Evolutionary conservation across 257 asterid species (phyloP).

Genomic region (Solanum dulcamara): DNA sequence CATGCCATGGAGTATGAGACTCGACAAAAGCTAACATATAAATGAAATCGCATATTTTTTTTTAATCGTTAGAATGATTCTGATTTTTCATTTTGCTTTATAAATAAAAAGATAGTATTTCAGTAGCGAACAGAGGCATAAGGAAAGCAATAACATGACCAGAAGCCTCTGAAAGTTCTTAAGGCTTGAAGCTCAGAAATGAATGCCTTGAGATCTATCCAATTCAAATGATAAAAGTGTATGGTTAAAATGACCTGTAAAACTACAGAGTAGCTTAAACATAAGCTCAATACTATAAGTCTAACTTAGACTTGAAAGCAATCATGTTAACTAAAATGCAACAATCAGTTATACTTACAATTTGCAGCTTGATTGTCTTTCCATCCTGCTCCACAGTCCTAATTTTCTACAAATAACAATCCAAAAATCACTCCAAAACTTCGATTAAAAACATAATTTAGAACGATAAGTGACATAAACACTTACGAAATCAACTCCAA

Average conservation of each 20-base stretch:
- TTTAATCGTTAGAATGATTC: not conserved
- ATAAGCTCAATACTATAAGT: not conserved
- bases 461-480: not conserved
- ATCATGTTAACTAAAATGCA: not conserved
- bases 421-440: not conserved
- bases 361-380: conserved; percentile 92
- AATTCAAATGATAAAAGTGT: not conserved
- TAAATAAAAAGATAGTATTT: not conserved
- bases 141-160: not conserved
- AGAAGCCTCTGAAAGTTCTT: not conserved
- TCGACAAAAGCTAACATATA: not conserved
- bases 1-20: not conserved
- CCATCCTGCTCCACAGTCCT: conserved; percentile 93
- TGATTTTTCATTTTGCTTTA: not conserved
- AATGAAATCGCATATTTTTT: not conserved
- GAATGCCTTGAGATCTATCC: not conserved
- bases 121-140: not conserved
- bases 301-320: not conserved
- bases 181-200: not conserved
- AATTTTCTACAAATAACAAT: conserved; percentile 55
- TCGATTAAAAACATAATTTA: not conserved
- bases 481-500: conserved; percentile 96
- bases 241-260: not conserved
- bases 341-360: conserved; percentile 48
- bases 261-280: not conserved